phyloP scores from a whole-genome alignment of 371 early-diverging fungal genomes.

The Mortierella sp. region DNA sequence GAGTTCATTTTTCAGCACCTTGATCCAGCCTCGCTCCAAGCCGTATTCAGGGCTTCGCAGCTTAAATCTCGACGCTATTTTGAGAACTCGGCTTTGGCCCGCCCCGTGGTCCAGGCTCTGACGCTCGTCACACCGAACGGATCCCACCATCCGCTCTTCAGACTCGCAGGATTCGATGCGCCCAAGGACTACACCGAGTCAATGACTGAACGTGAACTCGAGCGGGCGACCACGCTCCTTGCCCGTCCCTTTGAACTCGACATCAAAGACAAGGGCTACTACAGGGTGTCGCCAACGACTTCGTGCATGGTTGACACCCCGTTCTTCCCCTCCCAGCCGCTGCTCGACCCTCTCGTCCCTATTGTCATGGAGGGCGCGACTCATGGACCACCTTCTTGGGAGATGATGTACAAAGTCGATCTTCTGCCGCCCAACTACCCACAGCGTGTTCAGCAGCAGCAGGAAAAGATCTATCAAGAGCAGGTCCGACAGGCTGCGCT shows the following conservation, averaged over 20 bases:
- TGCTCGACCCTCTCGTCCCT: conserved; percentile 48
- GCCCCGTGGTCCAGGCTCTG: conserved; percentile 48
- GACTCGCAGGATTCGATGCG: conserved; percentile 38
- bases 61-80: conserved; percentile 50
- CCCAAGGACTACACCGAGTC: conserved; percentile 17
- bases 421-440: conserved; percentile 50
- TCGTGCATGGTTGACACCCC: conserved; percentile 53
- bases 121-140: conserved; percentile 50
- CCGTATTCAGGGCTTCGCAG: conserved; percentile 50
- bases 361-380: conserved; percentile 34
- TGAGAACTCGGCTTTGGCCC: conserved; percentile 50
- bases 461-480: conserved; percentile 48
- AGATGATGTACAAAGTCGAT: conserved; percentile 55
- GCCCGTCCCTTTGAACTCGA: conserved; percentile 47
- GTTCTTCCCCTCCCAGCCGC: conserved; percentile 50
- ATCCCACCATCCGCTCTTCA: conserved; percentile 46
- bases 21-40: conserved; percentile 45
- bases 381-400: conserved; percentile 51
- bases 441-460: conserved; percentile 48
- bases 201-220: conserved; percentile 45
- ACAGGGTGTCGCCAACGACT: conserved; percentile 49
- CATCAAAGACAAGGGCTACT: conserved; percentile 52
- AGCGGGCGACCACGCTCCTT: conserved; percentile 41
- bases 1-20: conserved; percentile 55
- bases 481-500: conserved; percentile 43